Evolutionary conservation across 2,329 filamentous ascomycete species (phyloP).

Genomic region (Fusarium albidum): DNA sequence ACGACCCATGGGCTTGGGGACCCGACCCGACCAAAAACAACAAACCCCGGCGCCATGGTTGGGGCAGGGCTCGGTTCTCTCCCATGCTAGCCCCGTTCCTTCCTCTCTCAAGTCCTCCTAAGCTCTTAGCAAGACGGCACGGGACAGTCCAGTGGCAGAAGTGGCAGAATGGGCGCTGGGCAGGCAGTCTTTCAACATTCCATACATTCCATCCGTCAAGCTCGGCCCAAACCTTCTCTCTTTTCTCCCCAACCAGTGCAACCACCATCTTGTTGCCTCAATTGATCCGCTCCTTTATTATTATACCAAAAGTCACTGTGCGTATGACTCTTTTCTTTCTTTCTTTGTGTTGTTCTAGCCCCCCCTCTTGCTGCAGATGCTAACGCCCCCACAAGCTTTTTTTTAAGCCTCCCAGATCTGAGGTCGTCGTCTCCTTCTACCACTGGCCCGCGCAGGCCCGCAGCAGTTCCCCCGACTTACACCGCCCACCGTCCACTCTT

Average conservation of each 20-base stretch:
- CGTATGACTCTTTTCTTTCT: constrained; percentile 15
- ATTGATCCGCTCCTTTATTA: constrained; percentile 19
- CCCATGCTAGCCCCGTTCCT: not conserved
- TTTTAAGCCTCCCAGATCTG: constrained; percentile 7
- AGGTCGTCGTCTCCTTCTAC: constrained; percentile 20
- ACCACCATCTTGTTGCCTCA: constrained; percentile 15
- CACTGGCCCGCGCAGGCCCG: constrained; percentile 32
- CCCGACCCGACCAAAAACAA: not conserved
- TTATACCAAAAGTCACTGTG: constrained; percentile 26
- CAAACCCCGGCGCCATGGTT: not conserved
- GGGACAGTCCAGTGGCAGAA: no score
- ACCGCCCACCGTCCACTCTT: constrained; percentile 39
- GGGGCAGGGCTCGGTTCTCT: not conserved
- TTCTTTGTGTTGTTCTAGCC: not conserved
- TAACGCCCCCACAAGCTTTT: constrained; percentile 28
- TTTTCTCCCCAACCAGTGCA: constrained; percentile 17
- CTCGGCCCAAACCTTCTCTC: constrained; percentile 24
- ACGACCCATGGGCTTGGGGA: constrained; percentile 18
- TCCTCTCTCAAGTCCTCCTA: no score
- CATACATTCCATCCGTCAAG: constrained; percentile 23
- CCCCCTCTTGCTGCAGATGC: constrained; percentile 3
- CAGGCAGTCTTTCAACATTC: constrained; percentile 24
- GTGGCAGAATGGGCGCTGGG: no score
- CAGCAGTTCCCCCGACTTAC: constrained; percentile 39
- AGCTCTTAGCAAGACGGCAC: no score